Base-by-base conservation (phyloP, 1,284 basidiomycete species). In the Psilocybe mexicana region DNA sequence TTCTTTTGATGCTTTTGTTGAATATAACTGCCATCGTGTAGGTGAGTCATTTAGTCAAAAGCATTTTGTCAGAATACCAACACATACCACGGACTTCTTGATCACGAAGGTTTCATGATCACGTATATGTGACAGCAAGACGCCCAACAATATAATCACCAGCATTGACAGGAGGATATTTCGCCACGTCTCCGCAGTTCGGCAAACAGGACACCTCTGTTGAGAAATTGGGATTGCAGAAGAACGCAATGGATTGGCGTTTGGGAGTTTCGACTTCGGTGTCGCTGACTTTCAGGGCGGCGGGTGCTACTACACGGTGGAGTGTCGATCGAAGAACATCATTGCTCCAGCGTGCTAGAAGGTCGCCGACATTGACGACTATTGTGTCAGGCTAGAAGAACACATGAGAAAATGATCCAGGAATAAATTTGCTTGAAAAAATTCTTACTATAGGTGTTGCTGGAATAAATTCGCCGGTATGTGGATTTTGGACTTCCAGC, bases 321-420 rank as follows among this genome's bases (percentile, higher is more conserved):
- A 93, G 79, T 1, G 92, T 93, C 43, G 90, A 91, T 24, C 87
- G 83, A 42, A 94, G 76, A 18, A 87, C 77, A 70, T 92, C 88
- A 71, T 94, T 94, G 62, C 87, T 90, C 92, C 92, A 94, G 42
- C 92, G 86, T 4, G 88, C 82, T 23, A 94, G 79, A 18, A 94
- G 80, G 70, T 94, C 92, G 4, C 90, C 92, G 3, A 91, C 87
- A 66, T 94, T 94, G 52, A 94, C 81, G 30, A 94, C 89, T 55
- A 94, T 88, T 2, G 92, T 92, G 10, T 83, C 90, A 3, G 86
- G 84, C 84, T 93, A 52, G 35, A 42, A 51, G 42, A 28, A 23
- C 54, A 48, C 26, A 26, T 48, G 36, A 61, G 55, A 42, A 18
- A 60, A 30, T 18, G 28, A 44, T 24, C 24, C 26, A 23, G 26